Percentiles rank a stretch among this genome's conserved stretches.
Evolutionary conservation across 163 green algal species (phyloP).

Genomic region (Coccomyxa subellipsoidea): DNA sequence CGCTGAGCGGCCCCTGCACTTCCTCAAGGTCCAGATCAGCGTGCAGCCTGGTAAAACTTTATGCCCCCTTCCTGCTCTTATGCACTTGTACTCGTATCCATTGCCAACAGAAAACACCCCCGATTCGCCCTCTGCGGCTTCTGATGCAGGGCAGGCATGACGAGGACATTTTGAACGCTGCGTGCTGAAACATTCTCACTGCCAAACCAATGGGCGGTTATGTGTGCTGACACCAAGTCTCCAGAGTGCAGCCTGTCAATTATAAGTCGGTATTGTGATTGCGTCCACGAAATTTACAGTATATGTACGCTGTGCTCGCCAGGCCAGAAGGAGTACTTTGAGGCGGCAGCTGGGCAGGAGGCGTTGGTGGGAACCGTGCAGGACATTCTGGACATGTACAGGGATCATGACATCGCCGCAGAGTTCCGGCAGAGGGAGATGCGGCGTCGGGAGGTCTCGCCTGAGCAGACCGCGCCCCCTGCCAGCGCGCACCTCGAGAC

Average conservation of each 20-base stretch:
- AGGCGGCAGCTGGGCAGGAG: not conserved
- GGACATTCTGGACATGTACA: constrained; percentile 19
- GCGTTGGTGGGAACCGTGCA: constrained; percentile 8
- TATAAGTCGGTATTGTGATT: too few species aligned
- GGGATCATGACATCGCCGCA: constrained; percentile 15
- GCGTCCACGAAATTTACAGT: too few species aligned
- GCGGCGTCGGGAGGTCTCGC: not conserved
- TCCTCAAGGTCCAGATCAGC: constrained; percentile 27
- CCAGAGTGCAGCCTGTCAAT: too few species aligned
- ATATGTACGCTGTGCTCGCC: not conserved
- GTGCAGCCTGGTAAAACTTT: not conserved
- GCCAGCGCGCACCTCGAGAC: not conserved
- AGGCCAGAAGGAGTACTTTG: constrained; percentile 2
- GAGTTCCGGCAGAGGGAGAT: constrained; percentile 1
- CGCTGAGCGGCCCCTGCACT: constrained; percentile 38
- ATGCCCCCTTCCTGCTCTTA: too few species aligned
- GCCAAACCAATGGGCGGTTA: too few species aligned
- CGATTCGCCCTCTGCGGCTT: too few species aligned
- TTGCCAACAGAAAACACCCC: too few species aligned
- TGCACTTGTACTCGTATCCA: too few species aligned
- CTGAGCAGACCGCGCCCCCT: not conserved
- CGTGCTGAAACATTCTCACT: too few species aligned
- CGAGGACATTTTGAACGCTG: too few species aligned
- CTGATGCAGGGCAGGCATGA: too few species aligned
- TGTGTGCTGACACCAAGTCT: too few species aligned